Percentiles rank a stretch among this genome's conserved stretches.
These are phyloP conservation scores for Aegilops sharonensis DNA, from an alignment of 176 grass and related monocot species.

Conservation along the genomic window DNA sequence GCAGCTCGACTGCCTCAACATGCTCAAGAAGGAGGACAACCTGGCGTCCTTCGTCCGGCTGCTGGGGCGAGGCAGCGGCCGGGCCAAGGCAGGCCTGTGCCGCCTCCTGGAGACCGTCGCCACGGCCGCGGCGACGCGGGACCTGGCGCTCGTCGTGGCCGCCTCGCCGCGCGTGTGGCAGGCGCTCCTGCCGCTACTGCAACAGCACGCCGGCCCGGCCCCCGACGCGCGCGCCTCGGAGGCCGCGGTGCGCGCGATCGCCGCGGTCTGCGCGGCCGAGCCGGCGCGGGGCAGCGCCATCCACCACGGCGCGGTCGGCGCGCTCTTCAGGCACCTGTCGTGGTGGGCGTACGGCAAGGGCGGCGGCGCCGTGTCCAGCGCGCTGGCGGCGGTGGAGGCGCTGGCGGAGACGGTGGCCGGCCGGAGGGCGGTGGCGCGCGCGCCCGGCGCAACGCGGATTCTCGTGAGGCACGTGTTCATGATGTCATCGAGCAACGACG, in stretches of 20 bases:
- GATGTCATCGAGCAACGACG: constrained; percentile 65
- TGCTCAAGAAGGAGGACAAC: constrained; percentile 47
- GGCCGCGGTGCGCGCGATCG: constrained; percentile 53
- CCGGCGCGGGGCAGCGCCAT: constrained; percentile 52
- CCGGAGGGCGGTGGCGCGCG: constrained; percentile 30
- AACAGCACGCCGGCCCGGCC: not conserved
- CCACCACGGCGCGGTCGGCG: constrained; percentile 48
- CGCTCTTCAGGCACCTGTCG: constrained; percentile 54
- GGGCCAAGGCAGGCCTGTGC: constrained; percentile 48
- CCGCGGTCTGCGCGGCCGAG: constrained; percentile 47
- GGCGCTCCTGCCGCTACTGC: constrained; percentile 49
- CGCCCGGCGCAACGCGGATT: constrained; percentile 36
- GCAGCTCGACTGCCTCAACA: constrained; percentile 65
- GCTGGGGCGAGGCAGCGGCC: constrained; percentile 39
- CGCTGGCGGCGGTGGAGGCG: constrained; percentile 56
- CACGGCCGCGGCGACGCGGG: constrained; percentile 45
- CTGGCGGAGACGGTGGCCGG: constrained; percentile 50
- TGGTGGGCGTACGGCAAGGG: constrained; percentile 29
- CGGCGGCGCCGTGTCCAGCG: constrained; percentile 22
- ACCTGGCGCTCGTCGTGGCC: constrained; percentile 41
- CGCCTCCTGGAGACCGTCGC: constrained; percentile 67
- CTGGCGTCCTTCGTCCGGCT: constrained; percentile 55
- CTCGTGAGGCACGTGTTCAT: constrained; percentile 77
- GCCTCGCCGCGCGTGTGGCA: constrained; percentile 50
- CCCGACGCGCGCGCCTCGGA: constrained; percentile 27